A percentile compares a stretch with the other conserved stretches of the same genome.
Evolutionary conservation across 805 yeast species (phyloP).

Genomic region (Debaryomyces tyrocola): DNA sequence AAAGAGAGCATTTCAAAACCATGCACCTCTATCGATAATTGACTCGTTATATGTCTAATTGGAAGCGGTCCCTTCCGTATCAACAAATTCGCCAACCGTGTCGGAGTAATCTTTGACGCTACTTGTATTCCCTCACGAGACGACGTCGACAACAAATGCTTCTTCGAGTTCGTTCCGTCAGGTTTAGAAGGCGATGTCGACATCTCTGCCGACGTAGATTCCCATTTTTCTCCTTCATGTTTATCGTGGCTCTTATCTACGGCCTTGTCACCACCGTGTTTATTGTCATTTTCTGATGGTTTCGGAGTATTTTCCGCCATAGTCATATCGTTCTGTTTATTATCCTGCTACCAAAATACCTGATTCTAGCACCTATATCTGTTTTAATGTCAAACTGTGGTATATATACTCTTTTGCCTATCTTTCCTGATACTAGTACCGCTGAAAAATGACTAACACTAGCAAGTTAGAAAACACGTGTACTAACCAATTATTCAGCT

Average conservation of each 20-base stretch:
- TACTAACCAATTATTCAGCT: too few species aligned
- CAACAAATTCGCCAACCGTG: slow-evolving; percentile 67
- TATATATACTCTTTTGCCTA: too few species aligned
- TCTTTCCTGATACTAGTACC: too few species aligned
- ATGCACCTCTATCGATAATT: slow-evolving; percentile 69
- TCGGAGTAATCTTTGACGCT: slow-evolving; percentile 81
- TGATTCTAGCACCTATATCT: too few species aligned
- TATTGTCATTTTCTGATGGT: neutral
- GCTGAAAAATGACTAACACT: too few species aligned
- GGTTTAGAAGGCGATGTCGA: neutral
- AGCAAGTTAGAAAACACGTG: too few species aligned
- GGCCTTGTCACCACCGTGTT: neutral
- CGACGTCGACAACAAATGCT: slow-evolving; percentile 58
- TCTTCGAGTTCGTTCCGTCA: slow-evolving; percentile 8
- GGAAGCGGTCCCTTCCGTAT: slow-evolving; percentile 83
- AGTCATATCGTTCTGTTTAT: neutral
- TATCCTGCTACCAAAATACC: too few species aligned
- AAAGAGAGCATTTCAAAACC: slow-evolving; percentile 78
- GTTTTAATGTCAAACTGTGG: too few species aligned
- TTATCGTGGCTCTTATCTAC: neutral
- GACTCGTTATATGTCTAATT: slow-evolving; percentile 83
- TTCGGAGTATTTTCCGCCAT: neutral
- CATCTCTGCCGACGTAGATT: neutral
- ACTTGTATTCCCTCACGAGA: slow-evolving; percentile 88
- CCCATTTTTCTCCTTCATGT: too few species aligned